phyloP scores from a whole-genome alignment of 2,329 filamentous ascomycete species.

The Meredithiella fracta region DNA sequence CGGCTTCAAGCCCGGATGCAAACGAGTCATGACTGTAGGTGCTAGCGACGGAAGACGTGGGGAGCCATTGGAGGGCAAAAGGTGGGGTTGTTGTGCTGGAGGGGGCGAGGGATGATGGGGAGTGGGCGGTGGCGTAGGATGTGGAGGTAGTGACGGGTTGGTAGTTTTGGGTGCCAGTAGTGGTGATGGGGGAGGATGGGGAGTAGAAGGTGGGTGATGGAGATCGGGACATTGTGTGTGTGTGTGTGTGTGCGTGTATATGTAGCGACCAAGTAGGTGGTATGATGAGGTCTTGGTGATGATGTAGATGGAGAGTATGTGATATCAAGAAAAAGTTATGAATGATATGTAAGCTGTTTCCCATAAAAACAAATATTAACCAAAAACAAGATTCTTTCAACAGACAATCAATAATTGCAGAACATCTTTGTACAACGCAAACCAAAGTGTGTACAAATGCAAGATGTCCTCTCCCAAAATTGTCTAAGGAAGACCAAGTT shows the following conservation, averaged over 20 bases:
- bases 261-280: too few species aligned
- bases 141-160: neutral
- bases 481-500: neutral
- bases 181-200: neutral
- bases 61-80: slow-evolving; percentile 1
- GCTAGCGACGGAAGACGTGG: neutral
- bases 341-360: too few species aligned
- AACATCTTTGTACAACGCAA: too few species aligned
- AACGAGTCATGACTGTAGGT: slow-evolving; percentile 3
- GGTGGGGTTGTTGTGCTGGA: neutral
- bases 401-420: too few species aligned
- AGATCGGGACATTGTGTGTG: neutral
- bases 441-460: too few species aligned
- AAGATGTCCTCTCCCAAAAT: neutral
- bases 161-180: slow-evolving; percentile 1
- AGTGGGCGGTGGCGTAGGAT: neutral
- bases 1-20: slow-evolving; percentile 4
- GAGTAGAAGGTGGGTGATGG: neutral
- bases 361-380: too few species aligned
- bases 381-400: too few species aligned
- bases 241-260: neutral
- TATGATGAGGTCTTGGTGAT: too few species aligned
- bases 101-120: neutral
- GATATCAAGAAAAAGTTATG: too few species aligned
- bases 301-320: too few species aligned